Conservation (phyloP, 2,329 filamentous ascomycete species). For the Botryotinia globosa region DNA sequence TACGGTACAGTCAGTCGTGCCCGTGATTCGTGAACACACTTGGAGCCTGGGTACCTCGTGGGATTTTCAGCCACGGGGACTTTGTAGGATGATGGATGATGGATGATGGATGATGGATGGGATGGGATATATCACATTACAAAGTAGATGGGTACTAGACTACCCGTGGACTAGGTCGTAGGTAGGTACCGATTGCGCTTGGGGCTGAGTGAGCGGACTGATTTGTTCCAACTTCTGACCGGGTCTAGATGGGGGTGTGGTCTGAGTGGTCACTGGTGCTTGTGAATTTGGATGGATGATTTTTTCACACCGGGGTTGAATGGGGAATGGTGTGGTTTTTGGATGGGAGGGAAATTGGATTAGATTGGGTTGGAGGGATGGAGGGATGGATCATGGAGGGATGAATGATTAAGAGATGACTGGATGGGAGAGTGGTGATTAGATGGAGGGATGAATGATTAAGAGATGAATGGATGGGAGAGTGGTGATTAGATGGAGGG, state of each 20-base stretch:
- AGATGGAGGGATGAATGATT: not conserved
- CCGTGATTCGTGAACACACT: no score
- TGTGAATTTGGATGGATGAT: not conserved
- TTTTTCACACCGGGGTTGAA: conserved; percentile 1
- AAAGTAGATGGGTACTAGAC: no score
- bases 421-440: not conserved
- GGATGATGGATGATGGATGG: no score
- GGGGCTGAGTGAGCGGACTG: not conserved
- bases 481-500: not conserved
- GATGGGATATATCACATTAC: not conserved
- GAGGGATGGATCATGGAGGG: not conserved
- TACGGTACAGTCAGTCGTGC: no score
- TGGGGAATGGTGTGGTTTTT: not conserved
- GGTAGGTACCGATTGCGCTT: not conserved
- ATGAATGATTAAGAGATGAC: not conserved
- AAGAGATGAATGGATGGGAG: not conserved
- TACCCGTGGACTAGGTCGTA: no score
- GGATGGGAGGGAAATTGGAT: not conserved
- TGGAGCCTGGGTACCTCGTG: not conserved
- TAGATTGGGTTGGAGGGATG: not conserved
- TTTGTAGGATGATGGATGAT: no score
- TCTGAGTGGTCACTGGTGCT: no score
- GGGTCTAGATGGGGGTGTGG: not conserved
- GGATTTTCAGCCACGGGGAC: not conserved
- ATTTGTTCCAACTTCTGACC: not conserved